Conservation (phyloP, 2,329 filamentous ascomycete species). For the Aspergillus sp. region DNA sequence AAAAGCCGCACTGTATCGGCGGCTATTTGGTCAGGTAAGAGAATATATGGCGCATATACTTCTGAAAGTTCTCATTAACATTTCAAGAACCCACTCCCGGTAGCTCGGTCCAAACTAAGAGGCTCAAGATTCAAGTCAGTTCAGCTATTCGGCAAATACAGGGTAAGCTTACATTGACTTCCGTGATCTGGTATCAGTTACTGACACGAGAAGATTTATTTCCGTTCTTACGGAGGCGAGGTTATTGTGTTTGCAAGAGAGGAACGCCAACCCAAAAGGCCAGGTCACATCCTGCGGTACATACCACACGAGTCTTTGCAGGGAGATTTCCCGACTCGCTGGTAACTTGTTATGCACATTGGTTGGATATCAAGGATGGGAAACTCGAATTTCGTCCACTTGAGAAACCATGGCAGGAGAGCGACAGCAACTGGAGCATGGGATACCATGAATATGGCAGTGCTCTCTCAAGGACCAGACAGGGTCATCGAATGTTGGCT, state of each 20-base stretch:
- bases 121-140: conserved; percentile 43
- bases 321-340: conserved; percentile 41
- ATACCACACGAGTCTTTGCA: conserved; percentile 34
- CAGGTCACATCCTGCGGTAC: conserved; percentile 20
- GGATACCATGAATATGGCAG: conserved; percentile 26
- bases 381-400: conserved; percentile 38
- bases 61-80: not conserved
- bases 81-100: conserved; percentile 32
- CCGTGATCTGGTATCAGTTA: not conserved
- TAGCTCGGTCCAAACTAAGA: conserved; percentile 37
- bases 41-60: not conserved
- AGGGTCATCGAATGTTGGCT: conserved; percentile 32
- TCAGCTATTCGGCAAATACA: conserved; percentile 29
- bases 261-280: not conserved
- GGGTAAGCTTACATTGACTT: conserved; percentile 19
- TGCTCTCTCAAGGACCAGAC: conserved; percentile 7
- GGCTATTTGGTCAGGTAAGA: conserved; percentile 18
- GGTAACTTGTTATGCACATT: conserved; percentile 50
- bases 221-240: conserved; percentile 24
- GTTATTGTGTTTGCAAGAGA: conserved; percentile 20
- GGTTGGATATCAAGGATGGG: conserved; percentile 43
- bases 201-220: conserved; percentile 27
- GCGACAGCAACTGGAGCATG: conserved; percentile 30
- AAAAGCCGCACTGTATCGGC: conserved; percentile 10
- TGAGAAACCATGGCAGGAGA: conserved; percentile 31